Base-by-base conservation (phyloP, 148 eudicot genomes). In the Nepenthes mirabilis region DNA sequence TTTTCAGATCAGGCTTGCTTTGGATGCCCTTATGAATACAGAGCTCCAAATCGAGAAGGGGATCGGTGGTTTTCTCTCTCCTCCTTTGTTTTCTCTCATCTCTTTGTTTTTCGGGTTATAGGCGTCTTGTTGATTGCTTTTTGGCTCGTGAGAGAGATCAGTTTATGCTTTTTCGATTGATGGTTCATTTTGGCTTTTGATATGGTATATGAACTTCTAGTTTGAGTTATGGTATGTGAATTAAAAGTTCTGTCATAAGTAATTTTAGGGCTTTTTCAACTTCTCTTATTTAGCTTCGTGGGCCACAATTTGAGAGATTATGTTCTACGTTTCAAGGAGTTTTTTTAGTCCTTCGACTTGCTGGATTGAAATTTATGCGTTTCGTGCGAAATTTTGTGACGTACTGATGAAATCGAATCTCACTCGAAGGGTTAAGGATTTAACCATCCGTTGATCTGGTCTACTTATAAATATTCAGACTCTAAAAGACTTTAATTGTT, bases 301-400 rank as follows among this genome's bases (percentile, higher is more conserved):
- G 4, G 45, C 45, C 8, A 8, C 6, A 40, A 40, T 8, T 3
- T 40, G 45, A 40, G 8, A 3, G 4, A 8, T 3, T 40, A 56
- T 57, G 60, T 52, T 52, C 32, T 13, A 32, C 23, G 68, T 45
- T 61, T 59, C 43, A 14, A 14, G 57, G 69, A 57, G 47, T 65
- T 71, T 63, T 23, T 43, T 23, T 23, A 23, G 23, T 57, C 37
- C 48, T 59, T 33, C 33, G 1, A 34, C 36, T 48, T 47, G 61
- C 58, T 63, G 6, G 35, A 45, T 56, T 59, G 60, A 35, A 11
- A 49, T 50, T 47, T 56, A 59, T 72, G 58, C 6, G 56, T 47
- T 43, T 65, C 13, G 9, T 59, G 4, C 56, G 6, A 32, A 56
- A 58, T 37, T 66, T 51, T 60, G 47, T 48, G 59, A 37, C 47